These are phyloP conservation scores for Xylaria sp. DNA, from an alignment of 2,329 filamentous ascomycete species.

Conservation along the genomic window DNA sequence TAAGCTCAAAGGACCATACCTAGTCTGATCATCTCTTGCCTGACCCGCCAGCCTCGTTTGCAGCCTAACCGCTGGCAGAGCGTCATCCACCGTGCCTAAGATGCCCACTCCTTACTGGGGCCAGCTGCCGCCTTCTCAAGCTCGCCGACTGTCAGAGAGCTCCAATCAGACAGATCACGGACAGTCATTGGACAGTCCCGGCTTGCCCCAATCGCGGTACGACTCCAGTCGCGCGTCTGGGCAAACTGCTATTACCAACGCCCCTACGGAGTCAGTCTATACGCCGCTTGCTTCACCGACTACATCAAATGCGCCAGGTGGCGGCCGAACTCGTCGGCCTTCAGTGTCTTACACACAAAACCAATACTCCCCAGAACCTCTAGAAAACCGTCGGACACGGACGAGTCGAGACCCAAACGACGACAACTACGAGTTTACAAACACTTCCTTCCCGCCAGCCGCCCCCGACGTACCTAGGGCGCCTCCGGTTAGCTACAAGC, in stretches of 20 bases:
- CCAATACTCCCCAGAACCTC: conserved; percentile 56
- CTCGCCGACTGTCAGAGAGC: conserved; percentile 55
- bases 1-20: conserved; percentile 25
- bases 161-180: conserved; percentile 49
- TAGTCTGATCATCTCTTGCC: conserved; percentile 36
- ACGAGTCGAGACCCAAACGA: conserved; percentile 57
- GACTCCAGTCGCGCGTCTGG: conserved; percentile 62
- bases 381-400: conserved; percentile 57
- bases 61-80: conserved; percentile 41
- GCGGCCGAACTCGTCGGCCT: conserved; percentile 67
- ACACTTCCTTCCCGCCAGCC: conserved; percentile 56
- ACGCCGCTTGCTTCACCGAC: conserved; percentile 67
- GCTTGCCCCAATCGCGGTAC: conserved; percentile 49
- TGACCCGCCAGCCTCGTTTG: conserved; percentile 42
- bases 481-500: conserved; percentile 67
- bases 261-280: conserved; percentile 66
- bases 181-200: conserved; percentile 50
- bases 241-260: conserved; percentile 66
- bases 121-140: conserved; percentile 62
- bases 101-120: conserved; percentile 68
- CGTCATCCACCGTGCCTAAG: conserved; percentile 42
- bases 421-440: conserved; percentile 51
- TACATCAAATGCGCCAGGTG: conserved; percentile 59
- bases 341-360: conserved; percentile 62
- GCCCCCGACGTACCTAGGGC: conserved; percentile 70